Evolutionary conservation across 371 early-diverging fungal genomes (phyloP), one percentile per base, ranked within the genome.

Genomic region (Zychaea mexicana): DNA sequence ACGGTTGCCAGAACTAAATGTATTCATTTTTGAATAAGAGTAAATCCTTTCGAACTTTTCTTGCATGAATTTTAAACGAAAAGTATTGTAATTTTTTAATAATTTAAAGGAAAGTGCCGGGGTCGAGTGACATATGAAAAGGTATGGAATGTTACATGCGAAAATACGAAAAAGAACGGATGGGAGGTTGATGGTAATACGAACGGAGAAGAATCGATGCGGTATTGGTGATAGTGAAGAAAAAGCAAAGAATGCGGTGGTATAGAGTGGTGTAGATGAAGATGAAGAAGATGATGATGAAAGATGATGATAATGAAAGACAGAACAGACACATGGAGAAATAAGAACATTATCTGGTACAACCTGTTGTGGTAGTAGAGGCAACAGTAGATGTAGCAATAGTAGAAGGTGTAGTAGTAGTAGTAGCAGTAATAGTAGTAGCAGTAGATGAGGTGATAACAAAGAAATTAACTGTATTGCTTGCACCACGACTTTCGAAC

Each of bases 401-500:
- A 54, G 52, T 52, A 52, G 52, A 5, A 52, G 0, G n/a, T 0
- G 52, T 42, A 12, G 42, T 6, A 12, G 42, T 42, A 1, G 42
- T 42, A 0, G 42, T 12, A 36, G 8, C 15, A n/a, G 30, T 9
- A 54, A 21, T 22, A 22, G 49, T 17, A 22, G n/a, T 17, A 49
- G 49, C 7, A 49, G 22, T 24, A 22, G 49, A 8, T 9, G 33
- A 22, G 6, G 28, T 62, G 28, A 73, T 74, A 22, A 79, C 74
- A 65, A 68, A 76, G 6, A 82, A 64, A 55, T 77, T 74, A 12
- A 82, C 75, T 28, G 78, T 61, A 60, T 78, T 78, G 21, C 64
- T 71, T 17, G 47, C 58, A 4, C 77, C 75, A 31, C 89, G 86
- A 32, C 77, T 82, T 72, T 94, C 95, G 80, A 96, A 92, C 0